Percentiles rank a stretch among this genome's conserved stretches.
Conservation (phyloP, 2,329 filamentous ascomycete genomes). For the Phaeosphaeriaceae sp. region DNA sequence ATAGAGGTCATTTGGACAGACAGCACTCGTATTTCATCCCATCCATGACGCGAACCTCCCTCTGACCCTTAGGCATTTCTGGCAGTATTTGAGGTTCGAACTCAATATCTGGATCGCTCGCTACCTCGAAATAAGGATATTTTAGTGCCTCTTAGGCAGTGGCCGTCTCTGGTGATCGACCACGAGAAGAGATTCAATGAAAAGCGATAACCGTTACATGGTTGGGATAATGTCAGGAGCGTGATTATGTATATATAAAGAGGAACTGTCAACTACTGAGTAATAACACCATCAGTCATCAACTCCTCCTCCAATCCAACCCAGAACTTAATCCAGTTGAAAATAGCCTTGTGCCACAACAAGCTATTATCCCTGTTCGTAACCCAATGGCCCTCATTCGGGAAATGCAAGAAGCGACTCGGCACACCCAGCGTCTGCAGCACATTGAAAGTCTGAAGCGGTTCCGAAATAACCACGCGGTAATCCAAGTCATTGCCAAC, state of each 20-base stretch:
- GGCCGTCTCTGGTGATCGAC: slow-evolving; percentile 14
- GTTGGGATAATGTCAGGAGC: too few species aligned
- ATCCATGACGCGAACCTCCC: neutral
- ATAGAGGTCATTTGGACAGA: neutral
- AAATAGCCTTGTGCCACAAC: slow-evolving; percentile 74
- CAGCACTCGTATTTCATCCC: neutral
- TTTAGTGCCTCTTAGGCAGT: slow-evolving; percentile 13
- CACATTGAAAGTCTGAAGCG: slow-evolving; percentile 83
- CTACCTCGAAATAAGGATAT: slow-evolving; percentile 12
- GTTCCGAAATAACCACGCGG: slow-evolving; percentile 84
- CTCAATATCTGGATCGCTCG: neutral
- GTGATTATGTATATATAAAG: too few species aligned
- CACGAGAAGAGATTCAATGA: slow-evolving; percentile 16
- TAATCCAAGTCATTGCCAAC: slow-evolving; percentile 92
- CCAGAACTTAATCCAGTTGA: slow-evolving; percentile 47
- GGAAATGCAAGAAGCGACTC: slow-evolving; percentile 80
- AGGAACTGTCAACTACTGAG: slow-evolving; percentile 31
- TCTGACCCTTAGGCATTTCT: neutral
- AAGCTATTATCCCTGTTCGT: slow-evolving; percentile 88
- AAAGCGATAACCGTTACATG: too few species aligned
- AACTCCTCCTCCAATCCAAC: slow-evolving; percentile 40
- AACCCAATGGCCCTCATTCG: slow-evolving; percentile 82
- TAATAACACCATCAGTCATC: slow-evolving; percentile 39
- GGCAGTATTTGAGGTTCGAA: neutral
- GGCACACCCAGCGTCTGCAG: slow-evolving; percentile 78